phyloP scores from a whole-genome alignment of 805 yeast genomes.

The Starmerella bombicola region DNA sequence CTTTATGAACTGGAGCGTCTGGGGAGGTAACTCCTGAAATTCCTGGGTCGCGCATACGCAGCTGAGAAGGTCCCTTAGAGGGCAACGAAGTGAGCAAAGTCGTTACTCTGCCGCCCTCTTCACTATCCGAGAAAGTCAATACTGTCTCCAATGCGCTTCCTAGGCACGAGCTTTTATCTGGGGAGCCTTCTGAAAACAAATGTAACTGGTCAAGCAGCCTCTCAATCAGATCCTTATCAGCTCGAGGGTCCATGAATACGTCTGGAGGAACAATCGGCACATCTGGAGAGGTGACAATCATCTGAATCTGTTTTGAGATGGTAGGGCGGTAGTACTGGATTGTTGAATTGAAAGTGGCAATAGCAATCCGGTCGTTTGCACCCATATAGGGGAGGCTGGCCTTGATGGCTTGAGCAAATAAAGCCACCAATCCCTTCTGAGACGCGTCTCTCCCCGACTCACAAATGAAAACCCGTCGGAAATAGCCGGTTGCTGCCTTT shows the following conservation, averaged over 20 bases:
- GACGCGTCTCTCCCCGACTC: slow-evolving; percentile 54
- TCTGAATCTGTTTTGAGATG: slow-evolving; percentile 14
- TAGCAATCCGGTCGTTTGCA: slow-evolving; percentile 43
- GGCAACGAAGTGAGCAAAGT: slow-evolving; percentile 60
- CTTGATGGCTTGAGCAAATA: slow-evolving; percentile 55
- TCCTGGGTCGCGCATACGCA: slow-evolving; percentile 25
- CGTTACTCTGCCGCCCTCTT: slow-evolving; percentile 64
- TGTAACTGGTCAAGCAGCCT: slow-evolving; percentile 54
- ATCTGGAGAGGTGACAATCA: slow-evolving; percentile 36
- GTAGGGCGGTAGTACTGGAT: slow-evolving; percentile 46
- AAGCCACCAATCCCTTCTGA: slow-evolving; percentile 43
- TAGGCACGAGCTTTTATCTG: slow-evolving; percentile 50
- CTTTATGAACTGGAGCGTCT: slow-evolving; percentile 32
- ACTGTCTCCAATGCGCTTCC: slow-evolving; percentile 73
- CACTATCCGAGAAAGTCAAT: slow-evolving; percentile 38
- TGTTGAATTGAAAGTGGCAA: slow-evolving; percentile 62
- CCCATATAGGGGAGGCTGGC: slow-evolving; percentile 32
- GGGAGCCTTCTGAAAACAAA: slow-evolving; percentile 31
- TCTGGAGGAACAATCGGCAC: slow-evolving; percentile 62
- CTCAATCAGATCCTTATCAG: slow-evolving; percentile 28
- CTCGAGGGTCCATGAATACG: slow-evolving; percentile 34
- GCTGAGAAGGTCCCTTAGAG: slow-evolving; percentile 65
- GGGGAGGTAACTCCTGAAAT: slow-evolving; percentile 22
- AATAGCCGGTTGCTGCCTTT: slow-evolving; percentile 26
- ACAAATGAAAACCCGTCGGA: slow-evolving; percentile 60